Base-by-base conservation (phyloP, 805 yeast genomes). In the Debaryomyces hansenii region DNA sequence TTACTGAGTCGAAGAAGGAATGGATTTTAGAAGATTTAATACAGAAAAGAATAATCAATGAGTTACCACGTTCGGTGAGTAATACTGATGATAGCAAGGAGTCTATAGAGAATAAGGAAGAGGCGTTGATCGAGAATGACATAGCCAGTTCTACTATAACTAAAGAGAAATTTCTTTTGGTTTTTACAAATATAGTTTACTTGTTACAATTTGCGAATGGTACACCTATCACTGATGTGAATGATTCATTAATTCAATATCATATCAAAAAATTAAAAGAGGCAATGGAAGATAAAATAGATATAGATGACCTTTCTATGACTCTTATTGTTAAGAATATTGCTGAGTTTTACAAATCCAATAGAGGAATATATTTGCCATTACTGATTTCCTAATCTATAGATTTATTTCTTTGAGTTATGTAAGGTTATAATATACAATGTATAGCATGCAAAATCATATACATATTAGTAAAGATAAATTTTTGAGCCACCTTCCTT, bases 401-500 rank as follows among this genome's bases (percentile, higher is more conserved):
- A 34, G 28, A 15, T 24, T 9, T 36, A 39, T 29, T 40, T 11
- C 27, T 14, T 16, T 16, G 18, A 16, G 18, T 4, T n/a, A 18
- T 15, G 37, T 42, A 37, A 16, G 15, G 10, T 9, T 35, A 24
- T 42, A 28, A 14, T 41, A 31, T 33, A 41, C 40, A 41, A 31
- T 35, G 8, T 24, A 24, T 24, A 24, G 10, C 27, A 24, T 24
- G 27, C 27, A 24, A 24, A 24, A 38, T 9, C 12, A 27, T 31
- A 36, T 20, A 44, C 28, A 38, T 35, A 38, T 40, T 65, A 80
- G 56, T 78, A 84, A 39, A 84, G 62, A 60, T 79, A 82, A 1
- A 84, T 60, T 51, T 77, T 77, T 4, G 82, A 67, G 2, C 79
- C 75, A 3, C 67, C 62, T 27, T 33, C 39, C 12, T 62, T 52